Evolutionary conservation across 2,329 filamentous ascomycete species (phyloP), one percentile per base, ranked within the genome.

Genomic region (Cytospora paraplurivora): DNA sequence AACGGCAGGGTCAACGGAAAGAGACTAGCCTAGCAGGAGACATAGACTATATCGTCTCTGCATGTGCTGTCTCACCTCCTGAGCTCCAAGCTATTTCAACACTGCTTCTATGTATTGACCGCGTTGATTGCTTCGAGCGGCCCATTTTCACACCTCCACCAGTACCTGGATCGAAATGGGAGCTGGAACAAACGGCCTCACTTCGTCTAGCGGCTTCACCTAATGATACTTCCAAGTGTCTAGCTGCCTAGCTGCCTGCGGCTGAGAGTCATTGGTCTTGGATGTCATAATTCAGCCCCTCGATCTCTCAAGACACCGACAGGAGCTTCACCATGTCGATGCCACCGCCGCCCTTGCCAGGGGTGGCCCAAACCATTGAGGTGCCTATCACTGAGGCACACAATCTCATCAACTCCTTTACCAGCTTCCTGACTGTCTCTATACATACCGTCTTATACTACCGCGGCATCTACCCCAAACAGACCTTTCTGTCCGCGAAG

Each of bases 391-490:
- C 72, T 21, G 71, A 79, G 78, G 86, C 78, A 71, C 82, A 74
- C 74, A 79, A 73, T 59, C 85, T 93, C 68, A 83, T 93, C 68
- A 77, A 81, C 63, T 85, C 88, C 58, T 93, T 96, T 77, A 85
- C 85, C 66, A 85, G 88, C 72, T 97, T 97, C 78, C 85, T 97
- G 62, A 91, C 88, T 66, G 87, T 94, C 67, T 85, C 90, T 70
- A 86, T 94, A 67, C 93, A 97, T 81, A 91, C 92, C 64, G 88
- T 97, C 70, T 86, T 97, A 69, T 94, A 88, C 79, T 87, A 95
- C 71, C 90, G 93, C 69, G 76, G 77, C 65, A 86, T 97, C 71
- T 97, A 97, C 76, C 92, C 93, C 0, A 76, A 79, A 56, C 77
- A 85, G 34, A 91, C 92, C 41, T 97, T 97, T 77, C 84, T 94